Conservation (phyloP, 495 filamentous ascomycete genomes). For the Podospora anserina region DNA sequence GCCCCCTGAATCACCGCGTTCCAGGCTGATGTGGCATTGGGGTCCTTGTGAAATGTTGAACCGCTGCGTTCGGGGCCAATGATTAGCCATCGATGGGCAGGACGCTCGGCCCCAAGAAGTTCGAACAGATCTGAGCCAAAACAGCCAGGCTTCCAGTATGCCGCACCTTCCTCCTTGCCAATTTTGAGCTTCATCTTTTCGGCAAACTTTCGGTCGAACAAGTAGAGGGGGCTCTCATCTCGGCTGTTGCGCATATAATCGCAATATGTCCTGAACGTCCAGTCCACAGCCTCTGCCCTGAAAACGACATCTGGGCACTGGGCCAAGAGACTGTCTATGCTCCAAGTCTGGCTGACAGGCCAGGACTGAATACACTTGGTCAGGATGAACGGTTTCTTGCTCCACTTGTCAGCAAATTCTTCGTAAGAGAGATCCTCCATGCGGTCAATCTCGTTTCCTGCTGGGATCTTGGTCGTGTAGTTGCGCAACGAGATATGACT, state of each 20-base stretch:
- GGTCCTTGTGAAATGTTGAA: slow-evolving; percentile 91
- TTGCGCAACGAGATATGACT: slow-evolving; percentile 65
- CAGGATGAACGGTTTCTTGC: slow-evolving; percentile 80
- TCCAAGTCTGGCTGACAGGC: slow-evolving; percentile 78
- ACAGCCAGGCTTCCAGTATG: slow-evolving; percentile 81
- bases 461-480: slow-evolving; percentile 68
- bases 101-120: slow-evolving; percentile 72
- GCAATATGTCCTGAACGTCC: slow-evolving; percentile 74
- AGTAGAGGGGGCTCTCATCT: slow-evolving; percentile 89
- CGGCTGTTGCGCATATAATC: slow-evolving; percentile 78
- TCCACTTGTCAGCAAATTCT: slow-evolving; percentile 75
- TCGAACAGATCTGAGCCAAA: slow-evolving; percentile 89
- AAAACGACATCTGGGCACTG: slow-evolving; percentile 67
- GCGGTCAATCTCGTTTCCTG: slow-evolving; percentile 66
- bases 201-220: slow-evolving; percentile 85
- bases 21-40: slow-evolving; percentile 76
- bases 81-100: slow-evolving; percentile 91
- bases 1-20: slow-evolving; percentile 88
- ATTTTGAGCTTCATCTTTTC: slow-evolving; percentile 77
- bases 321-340: slow-evolving; percentile 57
- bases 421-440: slow-evolving; percentile 64
- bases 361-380: slow-evolving; percentile 79
- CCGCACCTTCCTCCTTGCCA: slow-evolving; percentile 51
- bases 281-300: slow-evolving; percentile 91
- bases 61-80: slow-evolving; percentile 86